Base-by-base conservation (phyloP, 805 yeast species). In the Lipomyces kockii region DNA sequence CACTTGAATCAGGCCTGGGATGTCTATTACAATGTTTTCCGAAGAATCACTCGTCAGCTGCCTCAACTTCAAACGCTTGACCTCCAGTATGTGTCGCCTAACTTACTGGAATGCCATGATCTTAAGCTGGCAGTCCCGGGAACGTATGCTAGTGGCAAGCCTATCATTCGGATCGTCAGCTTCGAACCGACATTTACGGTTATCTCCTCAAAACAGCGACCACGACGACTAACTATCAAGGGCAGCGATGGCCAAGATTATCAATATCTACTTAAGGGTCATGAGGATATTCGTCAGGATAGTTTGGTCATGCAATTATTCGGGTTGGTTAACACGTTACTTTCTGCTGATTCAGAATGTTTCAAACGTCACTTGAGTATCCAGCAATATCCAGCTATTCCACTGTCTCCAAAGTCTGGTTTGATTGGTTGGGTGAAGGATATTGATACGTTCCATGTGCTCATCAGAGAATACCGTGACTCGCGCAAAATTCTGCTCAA, bases 1-100 rank as follows among this genome's bases (percentile, higher is more conserved):
- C 94, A 92, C 73, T 79, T 94, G 78, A 92, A 93, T 75, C 98
- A 95, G 78, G 98, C 98, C 0, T 94, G 99, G 99, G 98, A 94
- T 77, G 89, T 93, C 20, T 94, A 94, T 76, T 93, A 94, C 78
- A 90, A 89, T 72, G 97, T 95, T 2, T 95, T 94, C 86, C 86
- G 97, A 72, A 85, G 97, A 70, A 92, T 95, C 64, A 88, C 93
- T 68, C 85, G 97, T 71, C 97, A 92, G 77, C 79, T 95, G 51
- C 97, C 97, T 0, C 97, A 91, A 75, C 79, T 94, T 32, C 92
- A 90, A 69, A 88, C 91, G 27, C 83, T 94, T 67, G 98, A 95
- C 71, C 80, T 95, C 69, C 97, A 92, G 78, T 94, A 91, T 76
- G 97, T 94, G 4, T 92, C 98, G 2, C 99, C 99, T 1, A 90